These are phyloP conservation scores for Sextonia rubra DNA, from an alignment of 164 flowering plant species.

Conservation along the genomic window DNA sequence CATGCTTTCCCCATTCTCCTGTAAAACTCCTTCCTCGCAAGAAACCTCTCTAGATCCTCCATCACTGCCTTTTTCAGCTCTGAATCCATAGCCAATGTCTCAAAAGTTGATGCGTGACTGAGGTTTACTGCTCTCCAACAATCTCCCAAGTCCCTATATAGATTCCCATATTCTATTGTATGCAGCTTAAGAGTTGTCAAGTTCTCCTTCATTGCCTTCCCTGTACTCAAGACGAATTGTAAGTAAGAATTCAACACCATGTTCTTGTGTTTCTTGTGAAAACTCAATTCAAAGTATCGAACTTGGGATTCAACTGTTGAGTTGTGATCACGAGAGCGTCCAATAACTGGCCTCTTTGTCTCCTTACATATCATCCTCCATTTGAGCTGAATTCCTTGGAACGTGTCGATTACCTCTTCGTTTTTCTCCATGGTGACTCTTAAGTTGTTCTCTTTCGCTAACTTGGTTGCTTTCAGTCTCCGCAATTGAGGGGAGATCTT, in stretches of 20 bases:
- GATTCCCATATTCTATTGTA: conserved; percentile 15
- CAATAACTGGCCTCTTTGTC: neutral
- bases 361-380: conserved; percentile 7
- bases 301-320: conserved; percentile 12
- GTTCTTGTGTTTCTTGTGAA: conserved; percentile 33
- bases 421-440: conserved; percentile 8
- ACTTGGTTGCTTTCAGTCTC: conserved; percentile 8
- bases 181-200: conserved; percentile 29
- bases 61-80: conserved; percentile 34
- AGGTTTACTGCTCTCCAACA: conserved; percentile 23
- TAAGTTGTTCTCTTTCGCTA: conserved; percentile 5
- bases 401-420: conserved; percentile 16
- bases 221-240: conserved; percentile 24
- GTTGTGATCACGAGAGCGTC: neutral
- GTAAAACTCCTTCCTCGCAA: conserved; percentile 42
- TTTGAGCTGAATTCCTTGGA: conserved; percentile 12
- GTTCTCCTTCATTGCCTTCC: conserved; percentile 20
- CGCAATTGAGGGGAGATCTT: conserved; percentile 2
- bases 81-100: conserved; percentile 61
- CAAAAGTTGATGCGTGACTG: conserved; percentile 55
- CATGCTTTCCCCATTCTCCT: conserved; percentile 61
- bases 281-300: conserved; percentile 36
- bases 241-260: conserved; percentile 29
- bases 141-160: conserved; percentile 2
- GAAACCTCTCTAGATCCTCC: conserved; percentile 50